A percentile compares a stretch with the other conserved stretches of the same genome.
phyloP scores from a whole-genome alignment of 139 green algal species.

The Asterochloris erici region DNA sequence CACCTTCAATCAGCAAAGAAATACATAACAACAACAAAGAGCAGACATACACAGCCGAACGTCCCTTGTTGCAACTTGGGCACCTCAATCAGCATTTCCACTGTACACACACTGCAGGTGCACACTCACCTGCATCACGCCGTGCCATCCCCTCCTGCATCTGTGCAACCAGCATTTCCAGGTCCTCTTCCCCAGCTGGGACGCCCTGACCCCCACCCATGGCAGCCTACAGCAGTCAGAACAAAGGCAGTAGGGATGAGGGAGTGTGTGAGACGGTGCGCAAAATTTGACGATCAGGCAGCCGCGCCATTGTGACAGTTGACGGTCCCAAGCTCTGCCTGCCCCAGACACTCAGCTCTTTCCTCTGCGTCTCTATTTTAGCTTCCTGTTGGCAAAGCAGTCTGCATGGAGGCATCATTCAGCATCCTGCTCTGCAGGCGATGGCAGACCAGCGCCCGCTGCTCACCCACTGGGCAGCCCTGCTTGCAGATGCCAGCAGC shows the following conservation, averaged over 20 bases:
- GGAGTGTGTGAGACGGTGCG: not conserved
- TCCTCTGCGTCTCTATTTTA: not conserved
- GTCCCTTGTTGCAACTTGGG: not conserved
- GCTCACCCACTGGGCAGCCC: no score
- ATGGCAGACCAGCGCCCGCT: no score
- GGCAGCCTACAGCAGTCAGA: not conserved
- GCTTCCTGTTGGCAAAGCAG: not conserved
- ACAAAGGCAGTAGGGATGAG: not conserved
- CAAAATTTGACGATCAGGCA: not conserved
- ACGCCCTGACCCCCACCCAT: not conserved
- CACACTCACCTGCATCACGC: not conserved
- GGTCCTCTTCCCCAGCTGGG: not conserved
- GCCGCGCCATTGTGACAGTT: not conserved
- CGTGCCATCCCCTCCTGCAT: not conserved
- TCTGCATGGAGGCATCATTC: no score
- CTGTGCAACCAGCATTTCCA: not conserved
- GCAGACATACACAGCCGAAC: no score
- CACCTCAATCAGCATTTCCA: not conserved
- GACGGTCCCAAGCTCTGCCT: not conserved
- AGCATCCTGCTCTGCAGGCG: no score
- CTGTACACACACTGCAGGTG: not conserved
- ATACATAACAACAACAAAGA: not conserved
- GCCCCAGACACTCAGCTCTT: not conserved
- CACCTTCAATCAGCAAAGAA: not conserved
- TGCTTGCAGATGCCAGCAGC: no score